A percentile compares a stretch with the other conserved stretches of the same genome.
These are phyloP conservation scores for Backusella australiensis DNA, from an alignment of 192 early-diverging fungal species.

Conservation along the genomic window DNA sequence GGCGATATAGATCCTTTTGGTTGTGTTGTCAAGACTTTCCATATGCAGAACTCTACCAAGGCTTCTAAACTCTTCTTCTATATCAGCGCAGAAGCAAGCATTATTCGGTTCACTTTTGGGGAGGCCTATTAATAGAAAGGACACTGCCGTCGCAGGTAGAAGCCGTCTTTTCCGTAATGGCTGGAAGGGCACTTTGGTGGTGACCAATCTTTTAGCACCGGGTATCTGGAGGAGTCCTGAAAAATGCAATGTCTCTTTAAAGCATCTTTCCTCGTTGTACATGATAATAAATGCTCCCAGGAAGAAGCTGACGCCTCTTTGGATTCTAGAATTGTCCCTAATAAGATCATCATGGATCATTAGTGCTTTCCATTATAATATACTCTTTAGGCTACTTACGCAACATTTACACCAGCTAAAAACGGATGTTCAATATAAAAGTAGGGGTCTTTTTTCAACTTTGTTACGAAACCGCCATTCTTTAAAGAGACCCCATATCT, in stretches of 20 bases:
- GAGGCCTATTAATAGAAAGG: background rate
- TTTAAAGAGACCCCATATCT: background rate
- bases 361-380: background rate
- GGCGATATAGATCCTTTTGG: background rate
- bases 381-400: background rate
- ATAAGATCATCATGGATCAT: too few relatives aligned
- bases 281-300: background rate
- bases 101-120: background rate
- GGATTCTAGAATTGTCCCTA: background rate
- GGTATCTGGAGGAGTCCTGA: background rate
- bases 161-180: background rate
- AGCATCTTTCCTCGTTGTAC: background rate
- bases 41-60: background rate
- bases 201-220: background rate
- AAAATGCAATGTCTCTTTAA: background rate
- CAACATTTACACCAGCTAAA: background rate
- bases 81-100: background rate
- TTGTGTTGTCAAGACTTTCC: background rate
- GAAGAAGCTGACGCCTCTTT: background rate
- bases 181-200: background rate
- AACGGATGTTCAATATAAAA: conserved; percentile 9
- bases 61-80: background rate
- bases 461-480: background rate
- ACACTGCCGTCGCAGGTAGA: background rate
- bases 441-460: background rate